A percentile compares a stretch with the other conserved stretches of the same genome.
These are phyloP conservation scores for Heterobasidion occidentale DNA, from an alignment of 1,284 basidiomycete species.

Conservation along the genomic window DNA sequence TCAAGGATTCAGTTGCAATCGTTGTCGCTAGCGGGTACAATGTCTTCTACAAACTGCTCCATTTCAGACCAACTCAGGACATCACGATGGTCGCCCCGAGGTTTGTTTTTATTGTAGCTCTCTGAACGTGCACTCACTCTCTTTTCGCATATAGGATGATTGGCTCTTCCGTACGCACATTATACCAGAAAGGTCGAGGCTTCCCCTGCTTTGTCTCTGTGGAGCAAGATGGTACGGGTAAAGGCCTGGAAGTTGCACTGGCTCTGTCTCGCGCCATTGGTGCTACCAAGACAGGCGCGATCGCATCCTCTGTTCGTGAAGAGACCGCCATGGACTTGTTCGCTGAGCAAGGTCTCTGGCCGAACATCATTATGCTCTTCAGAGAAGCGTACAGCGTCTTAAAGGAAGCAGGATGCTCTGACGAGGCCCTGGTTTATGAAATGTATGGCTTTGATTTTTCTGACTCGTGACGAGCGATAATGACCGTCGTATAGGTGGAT, in stretches of 20 bases:
- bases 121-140: background rate
- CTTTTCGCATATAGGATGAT: constrained; percentile 39
- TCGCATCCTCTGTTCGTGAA: constrained; percentile 54
- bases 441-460: constrained; percentile 29
- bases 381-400: constrained; percentile 54
- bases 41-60: constrained; percentile 51
- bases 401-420: constrained; percentile 59
- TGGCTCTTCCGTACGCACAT: constrained; percentile 53
- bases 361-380: constrained; percentile 59
- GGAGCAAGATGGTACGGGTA: constrained; percentile 52
- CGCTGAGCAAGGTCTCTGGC: constrained; percentile 62
- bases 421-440: constrained; percentile 61
- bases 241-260: constrained; percentile 37
- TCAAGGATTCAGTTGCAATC: constrained; percentile 42
- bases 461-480: background rate
- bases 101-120: constrained; percentile 18
- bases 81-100: constrained; percentile 63
- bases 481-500: constrained; percentile 43
- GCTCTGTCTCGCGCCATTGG: constrained; percentile 52
- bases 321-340: constrained; percentile 62
- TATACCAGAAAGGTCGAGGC: constrained; percentile 52
- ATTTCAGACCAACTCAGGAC: constrained; percentile 47
- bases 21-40: constrained; percentile 62
- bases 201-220: constrained; percentile 62
- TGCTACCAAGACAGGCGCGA: constrained; percentile 59